phyloP scores from a whole-genome alignment of 306 rosid genomes.

The Alnus glutinosa region DNA sequence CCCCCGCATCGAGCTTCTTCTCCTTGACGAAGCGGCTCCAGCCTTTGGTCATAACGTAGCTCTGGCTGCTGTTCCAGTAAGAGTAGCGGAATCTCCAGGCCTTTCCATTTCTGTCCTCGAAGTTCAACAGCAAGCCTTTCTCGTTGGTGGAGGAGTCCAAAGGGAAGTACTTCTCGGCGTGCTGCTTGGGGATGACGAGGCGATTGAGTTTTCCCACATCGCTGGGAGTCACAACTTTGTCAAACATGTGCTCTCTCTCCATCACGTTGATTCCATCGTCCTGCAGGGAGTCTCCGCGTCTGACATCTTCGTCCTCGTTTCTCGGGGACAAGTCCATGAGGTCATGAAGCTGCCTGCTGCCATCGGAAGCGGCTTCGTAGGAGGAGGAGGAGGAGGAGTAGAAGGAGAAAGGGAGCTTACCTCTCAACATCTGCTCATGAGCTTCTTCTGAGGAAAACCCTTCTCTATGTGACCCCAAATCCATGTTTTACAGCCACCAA shows the following conservation, averaged over 20 bases:
- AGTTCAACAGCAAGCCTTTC: slow-evolving; percentile 75
- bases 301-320: neutral
- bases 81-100: slow-evolving; percentile 89
- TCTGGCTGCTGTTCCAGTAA: slow-evolving; percentile 92
- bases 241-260: slow-evolving; percentile 88
- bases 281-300: neutral
- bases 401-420: slow-evolving; percentile 25
- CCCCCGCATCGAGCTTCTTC: slow-evolving; percentile 84
- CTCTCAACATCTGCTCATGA: slow-evolving; percentile 8
- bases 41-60: slow-evolving; percentile 92
- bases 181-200: slow-evolving; percentile 83
- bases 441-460: slow-evolving; percentile 6
- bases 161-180: slow-evolving; percentile 85
- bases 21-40: slow-evolving; percentile 97
- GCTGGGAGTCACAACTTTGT: slow-evolving; percentile 84
- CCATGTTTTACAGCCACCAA: slow-evolving; percentile 23
- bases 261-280: neutral
- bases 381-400: slow-evolving; percentile 23
- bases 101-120: slow-evolving; percentile 71
- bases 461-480: slow-evolving; percentile 32
- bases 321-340: slow-evolving; percentile 33
- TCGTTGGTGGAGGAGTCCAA: slow-evolving; percentile 71
- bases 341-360: slow-evolving; percentile 17
- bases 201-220: slow-evolving; percentile 94
- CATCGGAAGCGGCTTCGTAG: neutral